phyloP scores from a whole-genome alignment of 768 basidiomycete species.

The Russula brevipes region DNA sequence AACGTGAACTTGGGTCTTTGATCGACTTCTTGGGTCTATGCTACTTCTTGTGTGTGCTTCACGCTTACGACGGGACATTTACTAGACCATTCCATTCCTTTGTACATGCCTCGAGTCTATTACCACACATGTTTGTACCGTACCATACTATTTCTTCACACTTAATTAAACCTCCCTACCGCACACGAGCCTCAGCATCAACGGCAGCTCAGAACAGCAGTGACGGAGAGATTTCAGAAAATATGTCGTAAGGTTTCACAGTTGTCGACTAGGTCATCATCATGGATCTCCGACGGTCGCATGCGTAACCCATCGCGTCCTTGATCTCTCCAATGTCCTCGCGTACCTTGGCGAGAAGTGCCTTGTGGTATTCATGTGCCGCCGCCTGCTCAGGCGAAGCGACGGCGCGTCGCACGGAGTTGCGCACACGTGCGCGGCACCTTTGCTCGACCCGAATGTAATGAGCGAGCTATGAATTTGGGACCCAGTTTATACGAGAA shows the following conservation, averaged over 20 bases:
- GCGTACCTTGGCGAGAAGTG: constrained; percentile 2
- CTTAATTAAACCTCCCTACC: neutral
- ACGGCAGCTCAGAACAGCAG: neutral
- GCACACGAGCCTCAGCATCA: no score
- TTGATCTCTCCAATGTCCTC: constrained; percentile 12
- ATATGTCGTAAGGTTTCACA: no score
- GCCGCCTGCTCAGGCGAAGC: constrained; percentile 14
- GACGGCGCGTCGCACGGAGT: constrained; percentile 5
- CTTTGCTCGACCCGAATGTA: constrained; percentile 15
- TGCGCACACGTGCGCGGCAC: constrained; percentile 15
- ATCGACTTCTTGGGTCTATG: neutral
- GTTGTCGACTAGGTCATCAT: no score
- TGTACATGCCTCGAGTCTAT: neutral
- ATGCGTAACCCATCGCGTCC: neutral
- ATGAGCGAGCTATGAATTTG: constrained; percentile 11
- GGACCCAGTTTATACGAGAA: neutral
- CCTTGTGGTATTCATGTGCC: constrained; percentile 6
- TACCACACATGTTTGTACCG: neutral
- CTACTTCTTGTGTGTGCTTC: neutral
- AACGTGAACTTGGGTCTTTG: neutral
- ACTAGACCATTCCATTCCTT: constrained; percentile 5
- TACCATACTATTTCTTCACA: constrained; percentile 10
- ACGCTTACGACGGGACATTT: constrained; percentile 1
- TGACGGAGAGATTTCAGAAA: neutral
- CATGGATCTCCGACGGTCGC: no score